Conservation (phyloP, 441 rosid species). For the Syzygium malaccense region DNA sequence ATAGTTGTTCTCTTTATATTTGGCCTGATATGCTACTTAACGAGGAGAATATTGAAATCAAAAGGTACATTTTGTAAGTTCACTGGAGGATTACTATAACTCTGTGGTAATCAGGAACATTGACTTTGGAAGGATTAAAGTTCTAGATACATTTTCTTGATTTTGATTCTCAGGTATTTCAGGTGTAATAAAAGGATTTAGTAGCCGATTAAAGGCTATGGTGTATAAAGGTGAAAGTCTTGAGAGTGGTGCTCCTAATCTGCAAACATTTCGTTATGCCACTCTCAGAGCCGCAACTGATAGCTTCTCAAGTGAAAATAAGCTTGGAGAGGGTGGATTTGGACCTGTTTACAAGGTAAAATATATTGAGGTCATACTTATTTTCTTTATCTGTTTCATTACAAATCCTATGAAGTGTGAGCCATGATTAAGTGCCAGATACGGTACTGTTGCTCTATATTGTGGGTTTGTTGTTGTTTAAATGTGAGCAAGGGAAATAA, state of each 20-base stretch:
- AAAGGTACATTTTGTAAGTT: not conserved
- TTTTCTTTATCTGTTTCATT: too few species aligned
- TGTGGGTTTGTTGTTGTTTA: not conserved
- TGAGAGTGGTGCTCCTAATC: not conserved
- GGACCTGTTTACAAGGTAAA: constrained; percentile 11
- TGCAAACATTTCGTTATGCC: not conserved
- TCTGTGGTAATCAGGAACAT: not conserved
- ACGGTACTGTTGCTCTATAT: not conserved
- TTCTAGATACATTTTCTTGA: not conserved
- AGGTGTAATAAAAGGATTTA: not conserved
- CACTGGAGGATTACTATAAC: not conserved
- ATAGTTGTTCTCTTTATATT: not conserved
- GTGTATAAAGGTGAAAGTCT: not conserved
- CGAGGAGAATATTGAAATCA: not conserved
- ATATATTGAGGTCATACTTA: not conserved
- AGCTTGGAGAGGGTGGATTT: constrained; percentile 9
- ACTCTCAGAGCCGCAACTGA: constrained; percentile 4
- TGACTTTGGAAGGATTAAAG: not conserved
- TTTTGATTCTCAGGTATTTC: not conserved
- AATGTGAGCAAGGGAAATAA: not conserved
- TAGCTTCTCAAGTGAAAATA: not conserved
- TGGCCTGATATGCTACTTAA: not conserved
- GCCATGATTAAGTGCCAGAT: not conserved
- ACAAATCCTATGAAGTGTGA: not conserved
- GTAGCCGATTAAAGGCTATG: not conserved